Conservation (phyloP, 2,329 filamentous ascomycete species). For the Chaetoscypha palmicola region DNA sequence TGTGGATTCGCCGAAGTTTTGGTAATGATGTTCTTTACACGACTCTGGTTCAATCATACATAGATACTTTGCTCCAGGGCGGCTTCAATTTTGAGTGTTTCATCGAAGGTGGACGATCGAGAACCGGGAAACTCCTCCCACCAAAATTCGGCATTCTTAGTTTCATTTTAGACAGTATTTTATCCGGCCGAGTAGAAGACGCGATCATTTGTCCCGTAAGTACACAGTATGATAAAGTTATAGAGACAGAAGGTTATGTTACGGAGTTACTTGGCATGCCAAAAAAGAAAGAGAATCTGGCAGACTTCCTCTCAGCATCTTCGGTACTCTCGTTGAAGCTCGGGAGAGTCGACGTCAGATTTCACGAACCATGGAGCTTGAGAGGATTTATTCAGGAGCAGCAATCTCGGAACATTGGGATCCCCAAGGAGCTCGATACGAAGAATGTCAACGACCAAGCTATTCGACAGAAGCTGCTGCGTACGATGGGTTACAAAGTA, state of each 20-base stretch:
- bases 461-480: slow-evolving; percentile 58
- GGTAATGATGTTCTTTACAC: slow-evolving; percentile 86
- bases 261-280: slow-evolving; percentile 88
- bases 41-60: slow-evolving; percentile 91
- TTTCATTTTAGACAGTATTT: slow-evolving; percentile 83
- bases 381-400: slow-evolving; percentile 75
- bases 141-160: slow-evolving; percentile 94
- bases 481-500: slow-evolving; percentile 86
- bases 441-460: slow-evolving; percentile 36
- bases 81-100: slow-evolving; percentile 97
- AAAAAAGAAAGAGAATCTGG: slow-evolving; percentile 90
- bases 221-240: slow-evolving; percentile 98
- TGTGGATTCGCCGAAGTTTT: slow-evolving; percentile 93
- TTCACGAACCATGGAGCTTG: slow-evolving; percentile 94
- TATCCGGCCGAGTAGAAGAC: slow-evolving; percentile 83
- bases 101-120: slow-evolving; percentile 86
- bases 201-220: slow-evolving; percentile 92
- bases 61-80: slow-evolving; percentile 82
- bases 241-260: slow-evolving; percentile 95
- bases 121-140: slow-evolving; percentile 86
- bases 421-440: slow-evolving; percentile 42
- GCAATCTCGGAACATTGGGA: slow-evolving; percentile 47
- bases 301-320: slow-evolving; percentile 78
- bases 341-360: slow-evolving; percentile 88
- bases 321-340: slow-evolving; percentile 84